Percentiles rank a stretch among this genome's conserved stretches.
These are phyloP conservation scores for Fraxinus greggii DNA, from an alignment of 305 asterid species.

Conservation along the genomic window DNA sequence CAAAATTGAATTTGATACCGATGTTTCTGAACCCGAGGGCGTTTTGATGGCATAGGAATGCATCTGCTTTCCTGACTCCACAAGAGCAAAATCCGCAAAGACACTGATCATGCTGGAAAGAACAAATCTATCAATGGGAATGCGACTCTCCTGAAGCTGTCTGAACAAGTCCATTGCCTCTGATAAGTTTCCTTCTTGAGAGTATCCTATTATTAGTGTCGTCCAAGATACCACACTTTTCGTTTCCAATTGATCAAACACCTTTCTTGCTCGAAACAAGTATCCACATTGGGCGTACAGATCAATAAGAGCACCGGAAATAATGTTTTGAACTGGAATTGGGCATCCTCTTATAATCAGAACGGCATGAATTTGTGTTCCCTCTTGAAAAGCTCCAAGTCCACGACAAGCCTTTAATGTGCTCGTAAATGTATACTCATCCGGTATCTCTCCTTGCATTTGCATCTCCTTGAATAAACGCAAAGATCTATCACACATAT, in stretches of 20 bases:
- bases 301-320: constrained; percentile 60
- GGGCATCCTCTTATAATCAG: constrained; percentile 43
- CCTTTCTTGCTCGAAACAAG: constrained; percentile 38
- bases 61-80: constrained; percentile 62
- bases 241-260: constrained; percentile 38
- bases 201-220: constrained; percentile 49
- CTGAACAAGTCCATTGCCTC: constrained; percentile 50
- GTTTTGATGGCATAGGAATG: constrained; percentile 49
- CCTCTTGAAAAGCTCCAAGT: constrained; percentile 50
- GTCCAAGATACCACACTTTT: constrained; percentile 52
- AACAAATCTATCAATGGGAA: constrained; percentile 41
- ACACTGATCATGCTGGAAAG: constrained; percentile 52
- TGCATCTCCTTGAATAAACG: constrained; percentile 43
- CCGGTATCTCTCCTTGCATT: constrained; percentile 48
- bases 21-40: constrained; percentile 39
- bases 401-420: constrained; percentile 56
- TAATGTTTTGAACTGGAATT: constrained; percentile 35
- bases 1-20: constrained; percentile 45
- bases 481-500: constrained; percentile 38
- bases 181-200: constrained; percentile 42
- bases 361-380: constrained; percentile 55
- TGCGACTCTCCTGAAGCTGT: constrained; percentile 39
- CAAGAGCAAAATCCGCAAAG: constrained; percentile 52
- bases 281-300: constrained; percentile 50
- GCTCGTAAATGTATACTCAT: constrained; percentile 59